Evolutionary conservation across 2,329 filamentous ascomycete genomes (phyloP).

Genomic region (Calonectria montana): DNA sequence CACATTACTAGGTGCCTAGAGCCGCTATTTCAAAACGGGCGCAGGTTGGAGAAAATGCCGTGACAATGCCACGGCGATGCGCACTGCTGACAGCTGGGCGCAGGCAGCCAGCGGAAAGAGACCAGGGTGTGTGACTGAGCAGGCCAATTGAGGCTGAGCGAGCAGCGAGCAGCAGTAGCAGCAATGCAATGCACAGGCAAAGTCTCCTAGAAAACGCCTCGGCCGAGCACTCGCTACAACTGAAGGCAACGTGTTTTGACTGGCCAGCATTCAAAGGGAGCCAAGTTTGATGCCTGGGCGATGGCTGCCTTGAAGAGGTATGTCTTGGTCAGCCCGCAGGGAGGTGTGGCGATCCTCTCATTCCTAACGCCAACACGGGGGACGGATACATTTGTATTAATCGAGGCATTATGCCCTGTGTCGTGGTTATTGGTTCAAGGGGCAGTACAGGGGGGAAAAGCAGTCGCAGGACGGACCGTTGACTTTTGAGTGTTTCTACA

Average conservation of each 20-base stretch:
- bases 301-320: slow-evolving; percentile 18
- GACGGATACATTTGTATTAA: not conserved
- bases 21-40: slow-evolving; percentile 5
- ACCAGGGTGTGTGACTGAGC: not conserved
- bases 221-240: not conserved
- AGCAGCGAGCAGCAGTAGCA: not conserved
- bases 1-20: not conserved
- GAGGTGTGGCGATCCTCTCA: not conserved
- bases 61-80: slow-evolving; percentile 4
- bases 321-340: slow-evolving; percentile 19
- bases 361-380: not conserved
- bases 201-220: not conserved
- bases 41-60: not conserved
- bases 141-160: slow-evolving; percentile 3
- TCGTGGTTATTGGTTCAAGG: not conserved
- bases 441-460: not conserved
- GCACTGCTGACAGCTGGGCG: slow-evolving; percentile 1
- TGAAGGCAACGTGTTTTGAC: not conserved
- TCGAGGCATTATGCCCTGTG: not conserved
- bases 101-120: slow-evolving; percentile 13
- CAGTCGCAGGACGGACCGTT: not conserved
- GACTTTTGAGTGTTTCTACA: not conserved
- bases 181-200: not conserved
- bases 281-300: slow-evolving; percentile 18
- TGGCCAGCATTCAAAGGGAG: not conserved